These are phyloP conservation scores for Boehmeria nivea DNA, from an alignment of 306 rosid genomes.

Conservation along the genomic window DNA sequence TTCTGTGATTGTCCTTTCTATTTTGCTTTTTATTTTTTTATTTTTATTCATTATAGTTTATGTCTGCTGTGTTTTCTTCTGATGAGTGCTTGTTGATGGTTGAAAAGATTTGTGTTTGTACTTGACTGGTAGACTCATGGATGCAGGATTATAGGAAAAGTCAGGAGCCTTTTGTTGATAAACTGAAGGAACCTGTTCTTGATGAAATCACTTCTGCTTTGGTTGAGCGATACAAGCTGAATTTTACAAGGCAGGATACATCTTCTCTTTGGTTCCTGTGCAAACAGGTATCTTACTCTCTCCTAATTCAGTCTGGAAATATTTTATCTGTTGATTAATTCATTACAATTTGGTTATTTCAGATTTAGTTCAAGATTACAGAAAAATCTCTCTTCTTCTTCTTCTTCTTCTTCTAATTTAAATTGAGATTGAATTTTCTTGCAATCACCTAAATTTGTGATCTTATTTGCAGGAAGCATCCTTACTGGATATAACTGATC, in stretches of 20 bases:
- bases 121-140: conserved; percentile 5
- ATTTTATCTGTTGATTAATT: background rate
- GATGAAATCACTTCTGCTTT: conserved; percentile 59
- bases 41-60: background rate
- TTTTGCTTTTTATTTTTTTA: too few species aligned
- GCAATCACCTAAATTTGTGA: conserved; percentile 28
- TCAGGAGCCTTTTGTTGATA: conserved; percentile 71
- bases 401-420: background rate
- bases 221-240: conserved; percentile 50
- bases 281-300: conserved; percentile 64
- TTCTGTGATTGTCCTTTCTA: too few species aligned
- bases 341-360: background rate
- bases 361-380: background rate
- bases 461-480: conserved; percentile 72
- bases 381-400: background rate
- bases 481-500: conserved; percentile 68
- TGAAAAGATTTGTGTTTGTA: background rate
- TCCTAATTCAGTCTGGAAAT: background rate
- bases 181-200: conserved; percentile 68
- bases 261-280: conserved; percentile 92
- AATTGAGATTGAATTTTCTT: conserved; percentile 14
- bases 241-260: conserved; percentile 63
- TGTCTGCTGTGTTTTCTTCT: too few species aligned
- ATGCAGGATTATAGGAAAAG: conserved; percentile 58
- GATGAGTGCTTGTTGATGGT: too few species aligned